Conservation (phyloP, 179 eudicot species). For the Drosera spatulata region DNA sequence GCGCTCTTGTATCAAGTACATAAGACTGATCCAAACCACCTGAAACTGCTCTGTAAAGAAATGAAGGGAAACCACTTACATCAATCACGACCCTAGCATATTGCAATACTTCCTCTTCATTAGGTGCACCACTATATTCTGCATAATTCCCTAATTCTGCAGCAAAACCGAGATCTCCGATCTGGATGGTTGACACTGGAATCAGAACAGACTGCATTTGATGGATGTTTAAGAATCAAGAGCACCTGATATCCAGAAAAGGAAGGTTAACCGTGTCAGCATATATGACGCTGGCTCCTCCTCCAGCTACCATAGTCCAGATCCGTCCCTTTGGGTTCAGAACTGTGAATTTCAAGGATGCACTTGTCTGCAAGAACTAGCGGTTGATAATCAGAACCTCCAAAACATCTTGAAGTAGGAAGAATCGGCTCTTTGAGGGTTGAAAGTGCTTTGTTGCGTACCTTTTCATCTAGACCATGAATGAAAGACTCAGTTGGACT, state of each 20-base stretch:
- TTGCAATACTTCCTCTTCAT: slow-evolving; percentile 71
- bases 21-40: too few relatives aligned
- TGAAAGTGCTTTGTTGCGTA: slow-evolving; percentile 3
- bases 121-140: slow-evolving; percentile 74
- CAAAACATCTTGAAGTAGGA: slow-evolving; percentile 1
- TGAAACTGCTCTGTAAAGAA: neutral
- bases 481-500: slow-evolving; percentile 52
- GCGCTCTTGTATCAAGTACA: neutral
- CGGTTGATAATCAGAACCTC: neutral
- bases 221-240: neutral
- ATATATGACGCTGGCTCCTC: slow-evolving; percentile 76
- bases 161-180: slow-evolving; percentile 71
- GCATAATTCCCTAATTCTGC: slow-evolving; percentile 65
- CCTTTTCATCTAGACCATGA: slow-evolving; percentile 66
- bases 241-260: neutral
- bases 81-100: slow-evolving; percentile 71
- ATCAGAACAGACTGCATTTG: neutral
- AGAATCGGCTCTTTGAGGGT: neutral
- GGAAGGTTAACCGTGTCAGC: slow-evolving; percentile 43
- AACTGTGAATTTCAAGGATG: slow-evolving; percentile 68
- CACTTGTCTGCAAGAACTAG: slow-evolving; percentile 48
- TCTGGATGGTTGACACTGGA: slow-evolving; percentile 16
- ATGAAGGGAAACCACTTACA: slow-evolving; percentile 20
- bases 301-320: slow-evolving; percentile 84
- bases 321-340: slow-evolving; percentile 65